Evolutionary conservation across 495 filamentous ascomycete species (phyloP), one percentile per base, ranked within the genome.

Genomic region (Beverwykella pulmonaria): DNA sequence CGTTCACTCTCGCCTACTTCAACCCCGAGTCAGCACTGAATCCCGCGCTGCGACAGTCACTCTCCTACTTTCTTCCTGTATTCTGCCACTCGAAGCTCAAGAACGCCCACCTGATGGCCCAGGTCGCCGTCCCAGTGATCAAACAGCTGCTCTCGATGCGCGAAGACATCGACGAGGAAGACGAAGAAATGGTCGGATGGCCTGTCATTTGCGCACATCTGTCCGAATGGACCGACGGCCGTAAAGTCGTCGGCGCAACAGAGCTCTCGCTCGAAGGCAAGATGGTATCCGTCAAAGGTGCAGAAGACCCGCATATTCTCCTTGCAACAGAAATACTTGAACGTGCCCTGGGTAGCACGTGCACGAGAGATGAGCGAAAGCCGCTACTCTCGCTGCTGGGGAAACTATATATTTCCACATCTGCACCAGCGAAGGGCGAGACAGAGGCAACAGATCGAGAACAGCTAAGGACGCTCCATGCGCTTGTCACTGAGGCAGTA

Each of bases 21-120:
- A 89, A 96, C 74, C 95, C 95, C 1, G 86, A 88, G 26, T 93
- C 91, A 15, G 82, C 84, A 1, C 84, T 86, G 39, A 98, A 97
- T 73, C 90, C 94, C 64, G 86, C 84, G n/a, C 87, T 98, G 20
- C 83, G 92, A 0, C 94, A 98, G 77, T 87, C 91, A 0, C 82
- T 98, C 25, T 91, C 90, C 57, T 98, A 98, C 75, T 98, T 97
- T 82, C 83, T 98, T 68, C 94, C 94, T 0, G 94, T 97, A 0
- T 98, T 95, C 81, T 92, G 90, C 73, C 95, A 93, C 74, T 90
- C 87, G 25, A 82, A 88, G 12, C 74, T 86, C 10, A 88, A 88
- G 44, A 97, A 97, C 73, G 91, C 92, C 67, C 82, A 86, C 26
- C 81, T 88, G 23, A 93, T 98, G 91, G 84, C 86, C 14, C 71